Base-by-base conservation (phyloP, 169 alveolate species). In the Plasmodium reichenowi region DNA sequence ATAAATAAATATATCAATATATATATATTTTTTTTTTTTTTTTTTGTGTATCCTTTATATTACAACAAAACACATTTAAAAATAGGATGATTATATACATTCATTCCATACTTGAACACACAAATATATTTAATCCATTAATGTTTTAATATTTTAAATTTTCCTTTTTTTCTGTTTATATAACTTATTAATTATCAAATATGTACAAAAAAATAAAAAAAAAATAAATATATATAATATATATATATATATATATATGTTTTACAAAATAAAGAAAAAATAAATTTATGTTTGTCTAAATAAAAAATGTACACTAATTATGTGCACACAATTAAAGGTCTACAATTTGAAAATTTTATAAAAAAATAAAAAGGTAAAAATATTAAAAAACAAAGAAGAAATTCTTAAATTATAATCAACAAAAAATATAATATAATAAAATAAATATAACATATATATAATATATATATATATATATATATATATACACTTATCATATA, bases 171-270 rank as follows among this genome's bases (percentile, higher is more conserved):
- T 17, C 38, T 20, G 45, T 67, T 29, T 64, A 38, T 50, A 56
- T 20, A 50, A 80, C 29, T 67, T 80, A 22, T 75, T 80, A 80
- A 68, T 78, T 78, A 78, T 80, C 78, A 80, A 80, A 80, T 24
- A 80, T 6, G 80, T 13, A 26, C 50, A 70, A 70, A 80, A 54
- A 67, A 80, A 66, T 67, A 59, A 20, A 54, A 78, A 67, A 68
- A 10, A 38, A 3, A 38, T 38, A 38, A 38, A 74, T 58, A 29
- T 5, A 38, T 7, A 38, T 20, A 3, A 6, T 6, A 38, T 5
- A 38, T 38, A 32, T 32, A 32, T 32, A 32, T 32, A 38, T 38
- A 38, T 38, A 38, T 38, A 38, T 12, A 8, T 29, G 60, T 58
- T 32, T 50, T 22, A 74, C 88, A 74, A 74, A 50, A 58, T 74